Evolutionary conservation across 2,329 filamentous ascomycete species (phyloP), one percentile per base, ranked within the genome.

Genomic region (Leptographium flavum): DNA sequence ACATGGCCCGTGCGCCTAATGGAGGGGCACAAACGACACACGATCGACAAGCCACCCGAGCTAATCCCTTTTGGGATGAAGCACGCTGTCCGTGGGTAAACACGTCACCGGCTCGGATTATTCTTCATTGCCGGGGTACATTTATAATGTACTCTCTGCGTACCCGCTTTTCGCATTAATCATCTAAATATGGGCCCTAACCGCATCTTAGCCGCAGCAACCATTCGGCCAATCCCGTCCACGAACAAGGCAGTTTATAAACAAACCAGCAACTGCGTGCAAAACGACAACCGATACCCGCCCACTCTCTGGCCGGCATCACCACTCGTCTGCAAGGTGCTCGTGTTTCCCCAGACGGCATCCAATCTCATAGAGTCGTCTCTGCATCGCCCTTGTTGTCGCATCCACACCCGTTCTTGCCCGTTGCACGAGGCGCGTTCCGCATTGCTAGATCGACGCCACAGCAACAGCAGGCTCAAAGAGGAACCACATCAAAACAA

Each of bases 81-180:
- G 28, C 39, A 33, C 21, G 6, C 8, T 31, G 37, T 27, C 22
- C 39, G 27, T 36, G 13, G n/a, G 10, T 21, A 40, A 45, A 45
- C 25, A 27, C 45, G 49, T 47, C 47, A 43, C 28, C 45, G 49
- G 49, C 45, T 45, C 48, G 54, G 49, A 49, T 49, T 49, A 43
- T 52, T 52, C 41, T 47, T 46, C 46, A 49, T 48, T 45, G 45
- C 47, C 28, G 39, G 31, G 6, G n/a, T 27, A 28, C 41, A 28
- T 14, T 45, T 25, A 25, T 9, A 17, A 11, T 19, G n/a, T 11
- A 19, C 6, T 1, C 1, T 19, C n/a, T 23, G 5, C 25, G 36
- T 30, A 23, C n/a, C 2, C 13, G n/a, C 15, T 25, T 19, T 31
- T n/a, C n/a, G 15, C 8, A 5, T 19, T 7, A 15, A 14, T 42